Evolutionary conservation across 2,329 filamentous ascomycete genomes (phyloP).

Genomic region (Hansfordia pulvinata): DNA sequence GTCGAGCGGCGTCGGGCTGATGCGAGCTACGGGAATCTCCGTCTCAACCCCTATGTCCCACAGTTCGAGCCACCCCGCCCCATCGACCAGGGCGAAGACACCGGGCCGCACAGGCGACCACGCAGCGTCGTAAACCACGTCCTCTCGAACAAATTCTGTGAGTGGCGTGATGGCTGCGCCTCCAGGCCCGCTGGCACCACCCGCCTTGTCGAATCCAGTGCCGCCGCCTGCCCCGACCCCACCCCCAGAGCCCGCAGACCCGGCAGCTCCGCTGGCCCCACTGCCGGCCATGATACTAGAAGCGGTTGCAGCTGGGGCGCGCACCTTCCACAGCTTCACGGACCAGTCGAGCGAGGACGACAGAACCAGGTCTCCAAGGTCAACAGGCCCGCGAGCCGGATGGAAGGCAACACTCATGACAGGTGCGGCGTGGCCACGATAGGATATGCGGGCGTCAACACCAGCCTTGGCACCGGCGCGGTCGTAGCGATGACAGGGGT

Average conservation of each 20-base stretch:
- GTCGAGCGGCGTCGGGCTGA: constrained; percentile 46
- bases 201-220: too few species aligned
- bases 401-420: constrained; percentile 97
- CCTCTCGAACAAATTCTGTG: constrained; percentile 83
- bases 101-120: constrained; percentile 94
- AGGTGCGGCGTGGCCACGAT: constrained; percentile 81
- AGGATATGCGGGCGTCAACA: constrained; percentile 77
- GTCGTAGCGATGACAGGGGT: constrained; percentile 93
- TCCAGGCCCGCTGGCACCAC: too few species aligned
- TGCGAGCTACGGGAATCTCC: constrained; percentile 78
- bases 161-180: constrained; percentile 54
- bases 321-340: constrained; percentile 92
- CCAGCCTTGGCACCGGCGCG: constrained; percentile 94
- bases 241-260: constrained; percentile 22
- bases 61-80: constrained; percentile 79
- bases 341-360: constrained; percentile 94
- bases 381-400: constrained; percentile 79
- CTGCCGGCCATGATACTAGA: constrained; percentile 32
- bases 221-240: constrained; percentile 21
- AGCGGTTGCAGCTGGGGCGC: constrained; percentile 61
- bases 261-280: constrained; percentile 3
- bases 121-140: constrained; percentile 88
- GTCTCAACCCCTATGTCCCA: constrained; percentile 92
- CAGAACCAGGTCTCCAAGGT: constrained; percentile 85
- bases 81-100: constrained; percentile 89